A percentile compares a stretch with the other conserved stretches of the same genome.
Conservation (phyloP, 495 filamentous ascomycete genomes). For the Cercophora scortea region DNA sequence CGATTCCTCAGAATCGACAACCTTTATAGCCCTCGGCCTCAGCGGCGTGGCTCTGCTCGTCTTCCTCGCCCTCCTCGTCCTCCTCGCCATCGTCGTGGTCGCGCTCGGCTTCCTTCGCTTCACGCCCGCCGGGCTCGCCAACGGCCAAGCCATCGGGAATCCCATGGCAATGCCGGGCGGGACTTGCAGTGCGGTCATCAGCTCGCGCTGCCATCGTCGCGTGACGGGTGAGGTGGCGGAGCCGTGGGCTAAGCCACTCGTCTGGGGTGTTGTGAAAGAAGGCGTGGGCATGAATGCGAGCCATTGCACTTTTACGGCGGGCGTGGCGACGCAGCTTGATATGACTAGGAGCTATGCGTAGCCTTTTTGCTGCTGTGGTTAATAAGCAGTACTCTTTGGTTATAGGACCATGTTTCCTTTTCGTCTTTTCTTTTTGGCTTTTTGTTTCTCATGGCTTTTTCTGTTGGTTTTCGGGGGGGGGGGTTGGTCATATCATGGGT, state of each 20-base stretch:
- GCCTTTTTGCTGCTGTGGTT: too few species aligned
- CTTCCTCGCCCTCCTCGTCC: slow-evolving; percentile 24
- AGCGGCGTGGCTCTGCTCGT: slow-evolving; percentile 26
- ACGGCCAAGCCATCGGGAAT: slow-evolving; percentile 27
- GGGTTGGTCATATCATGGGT: too few species aligned
- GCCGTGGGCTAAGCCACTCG: slow-evolving; percentile 20
- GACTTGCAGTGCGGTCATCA: slow-evolving; percentile 34
- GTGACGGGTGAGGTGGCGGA: not conserved
- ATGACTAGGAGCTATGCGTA: slow-evolving; percentile 29
- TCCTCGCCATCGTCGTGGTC: slow-evolving; percentile 20
- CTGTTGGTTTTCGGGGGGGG: too few species aligned
- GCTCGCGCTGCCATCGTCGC: slow-evolving; percentile 29
- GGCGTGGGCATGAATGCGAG: slow-evolving; percentile 22
- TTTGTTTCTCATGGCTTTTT: too few species aligned
- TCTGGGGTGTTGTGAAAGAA: slow-evolving; percentile 35
- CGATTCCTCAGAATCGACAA: not conserved
- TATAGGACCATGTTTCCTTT: too few species aligned
- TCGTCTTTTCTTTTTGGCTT: too few species aligned
- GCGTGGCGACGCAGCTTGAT: slow-evolving; percentile 18
- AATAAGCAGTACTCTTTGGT: too few species aligned
- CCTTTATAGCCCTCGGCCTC: slow-evolving; percentile 15
- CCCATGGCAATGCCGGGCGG: slow-evolving; percentile 32
- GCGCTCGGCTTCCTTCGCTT: slow-evolving; percentile 26
- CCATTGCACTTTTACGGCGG: slow-evolving; percentile 30
- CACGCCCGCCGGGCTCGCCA: slow-evolving; percentile 16